Percentiles rank a stretch among this genome's conserved stretches.
Evolutionary conservation across 2,329 filamentous ascomycete species (phyloP).

Genomic region (Talaromyces amestolkiae): DNA sequence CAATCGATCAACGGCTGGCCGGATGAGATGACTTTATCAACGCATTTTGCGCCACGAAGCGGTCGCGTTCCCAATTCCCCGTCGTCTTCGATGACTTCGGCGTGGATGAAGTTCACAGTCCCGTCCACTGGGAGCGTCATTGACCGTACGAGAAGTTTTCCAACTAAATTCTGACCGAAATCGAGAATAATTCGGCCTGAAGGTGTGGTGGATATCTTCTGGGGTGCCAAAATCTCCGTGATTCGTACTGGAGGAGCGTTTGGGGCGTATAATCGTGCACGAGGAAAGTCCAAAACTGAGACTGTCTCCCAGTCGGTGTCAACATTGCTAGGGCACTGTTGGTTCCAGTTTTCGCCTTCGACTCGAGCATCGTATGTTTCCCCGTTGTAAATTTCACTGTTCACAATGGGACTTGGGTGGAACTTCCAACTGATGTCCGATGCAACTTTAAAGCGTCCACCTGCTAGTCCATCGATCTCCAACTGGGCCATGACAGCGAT

Average conservation of each 20-base stretch:
- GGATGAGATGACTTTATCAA: neutral
- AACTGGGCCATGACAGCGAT: neutral
- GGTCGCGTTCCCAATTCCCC: neutral
- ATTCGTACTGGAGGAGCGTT: neutral
- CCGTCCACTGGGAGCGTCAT: neutral
- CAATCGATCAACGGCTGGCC: neutral
- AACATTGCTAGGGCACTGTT: neutral
- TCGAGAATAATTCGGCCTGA: neutral
- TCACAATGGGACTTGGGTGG: neutral
- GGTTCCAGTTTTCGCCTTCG: neutral
- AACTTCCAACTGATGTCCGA: neutral
- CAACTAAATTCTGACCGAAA: neutral
- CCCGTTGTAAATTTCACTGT: neutral
- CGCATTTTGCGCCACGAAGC: neutral
- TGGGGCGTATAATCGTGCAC: neutral
- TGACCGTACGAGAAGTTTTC: neutral
- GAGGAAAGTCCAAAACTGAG: neutral
- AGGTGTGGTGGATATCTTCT: neutral
- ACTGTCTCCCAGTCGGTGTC: neutral
- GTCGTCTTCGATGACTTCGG: neutral
- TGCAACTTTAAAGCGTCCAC: neutral
- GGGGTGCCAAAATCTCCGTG: neutral
- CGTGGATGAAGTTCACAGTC: neutral
- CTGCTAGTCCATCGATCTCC: neutral
- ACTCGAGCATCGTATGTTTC: neutral